These are phyloP conservation scores for Debaryomycetaceae sp. DNA, from an alignment of 1,139 yeast genomes.

Conservation along the genomic window DNA sequence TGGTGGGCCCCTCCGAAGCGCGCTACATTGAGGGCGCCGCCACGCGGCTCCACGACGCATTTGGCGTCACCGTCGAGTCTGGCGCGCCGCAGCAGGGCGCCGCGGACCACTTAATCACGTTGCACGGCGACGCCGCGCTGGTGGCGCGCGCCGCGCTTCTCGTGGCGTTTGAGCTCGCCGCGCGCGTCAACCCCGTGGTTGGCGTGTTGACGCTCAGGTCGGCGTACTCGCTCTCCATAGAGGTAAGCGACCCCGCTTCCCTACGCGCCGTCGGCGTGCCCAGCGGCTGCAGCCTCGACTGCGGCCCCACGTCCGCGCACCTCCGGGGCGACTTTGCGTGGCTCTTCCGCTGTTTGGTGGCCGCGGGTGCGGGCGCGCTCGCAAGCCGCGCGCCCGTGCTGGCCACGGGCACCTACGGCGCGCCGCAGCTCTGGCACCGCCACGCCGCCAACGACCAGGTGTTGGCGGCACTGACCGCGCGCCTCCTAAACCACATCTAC, in stretches of 20 bases:
- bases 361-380: constrained; percentile 2
- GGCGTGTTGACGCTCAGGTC: constrained; percentile 30
- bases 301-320: too few species aligned
- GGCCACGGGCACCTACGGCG: constrained; percentile 23
- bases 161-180: constrained; percentile 19
- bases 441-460: constrained; percentile 17
- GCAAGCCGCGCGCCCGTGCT: constrained; percentile 16
- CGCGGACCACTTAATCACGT: constrained; percentile 23
- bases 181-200: constrained; percentile 22
- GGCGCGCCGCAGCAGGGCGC: constrained; percentile 18
- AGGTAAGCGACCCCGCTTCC: too few species aligned
- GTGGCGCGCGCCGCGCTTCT: constrained; percentile 22
- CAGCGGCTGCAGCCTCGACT: too few species aligned
- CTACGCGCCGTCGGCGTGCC: too few species aligned
- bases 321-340: constrained; percentile 20
- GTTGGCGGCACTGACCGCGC: constrained; percentile 4
- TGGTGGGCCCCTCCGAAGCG: constrained; percentile 26
- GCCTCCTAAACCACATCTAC: constrained; percentile 5
- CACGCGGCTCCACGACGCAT: not conserved
- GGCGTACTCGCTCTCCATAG: too few species aligned
- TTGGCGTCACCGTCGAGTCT: not conserved
- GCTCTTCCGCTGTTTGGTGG: constrained; percentile 11
- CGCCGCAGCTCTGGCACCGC: constrained; percentile 22
- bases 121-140: constrained; percentile 22
- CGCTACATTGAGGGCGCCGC: constrained; percentile 16